phyloP scores from a whole-genome alignment of 2,329 filamentous ascomycete genomes.

The Talaromyces sp. region DNA sequence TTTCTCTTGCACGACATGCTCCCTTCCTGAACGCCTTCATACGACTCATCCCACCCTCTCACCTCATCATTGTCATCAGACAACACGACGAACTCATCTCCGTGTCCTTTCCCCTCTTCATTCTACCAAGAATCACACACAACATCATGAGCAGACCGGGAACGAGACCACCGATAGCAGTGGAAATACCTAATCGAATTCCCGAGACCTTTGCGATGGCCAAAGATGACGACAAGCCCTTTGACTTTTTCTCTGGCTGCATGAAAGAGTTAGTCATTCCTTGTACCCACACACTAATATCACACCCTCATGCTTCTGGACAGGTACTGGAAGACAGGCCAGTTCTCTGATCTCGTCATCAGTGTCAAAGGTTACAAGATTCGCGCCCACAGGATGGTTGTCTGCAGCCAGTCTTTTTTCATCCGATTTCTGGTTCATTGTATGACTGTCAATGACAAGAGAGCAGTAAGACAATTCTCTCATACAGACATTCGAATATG shows the following conservation, averaged over 20 bases:
- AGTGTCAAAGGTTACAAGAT: neutral
- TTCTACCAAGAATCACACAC: neutral
- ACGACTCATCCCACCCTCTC: neutral
- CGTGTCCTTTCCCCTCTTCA: neutral
- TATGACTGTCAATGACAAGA: neutral
- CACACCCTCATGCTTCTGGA: neutral
- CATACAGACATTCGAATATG: neutral
- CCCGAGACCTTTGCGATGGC: neutral
- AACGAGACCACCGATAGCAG: neutral
- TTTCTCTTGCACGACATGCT: neutral
- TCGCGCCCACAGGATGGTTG: neutral
- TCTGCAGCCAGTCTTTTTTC: neutral
- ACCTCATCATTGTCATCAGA: neutral
- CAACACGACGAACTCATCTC: neutral
- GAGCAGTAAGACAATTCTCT: neutral
- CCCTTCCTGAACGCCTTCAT: neutral
- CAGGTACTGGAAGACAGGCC: neutral
- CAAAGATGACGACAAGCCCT: neutral
- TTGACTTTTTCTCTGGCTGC: neutral
- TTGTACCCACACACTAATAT: neutral
- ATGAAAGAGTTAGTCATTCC: neutral
- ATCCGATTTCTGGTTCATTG: neutral
- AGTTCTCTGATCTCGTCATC: conserved; percentile 5
- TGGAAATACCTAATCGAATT: neutral
- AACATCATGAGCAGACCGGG: neutral